Evolutionary conservation across 1,284 basidiomycete species (phyloP), one percentile per base, ranked within the genome.

Genomic region (Apiotrichum domesticum): DNA sequence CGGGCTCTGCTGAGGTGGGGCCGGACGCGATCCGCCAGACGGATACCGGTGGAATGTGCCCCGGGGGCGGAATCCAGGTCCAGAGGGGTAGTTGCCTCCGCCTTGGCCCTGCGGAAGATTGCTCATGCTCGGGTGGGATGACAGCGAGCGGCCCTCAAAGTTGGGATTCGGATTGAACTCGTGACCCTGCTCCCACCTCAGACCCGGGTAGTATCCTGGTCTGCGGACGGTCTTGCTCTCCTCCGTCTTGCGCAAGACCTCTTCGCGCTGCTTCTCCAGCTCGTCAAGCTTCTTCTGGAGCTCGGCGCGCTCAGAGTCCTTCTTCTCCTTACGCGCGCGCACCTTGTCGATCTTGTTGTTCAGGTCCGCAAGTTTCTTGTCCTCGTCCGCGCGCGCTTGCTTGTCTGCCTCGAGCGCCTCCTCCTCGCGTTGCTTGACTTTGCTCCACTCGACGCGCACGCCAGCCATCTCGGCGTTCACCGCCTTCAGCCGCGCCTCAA

Each of bases 341-440:
- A 83, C 73, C 70, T 87, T 86, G 75, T 89, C 87, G 70, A 91
- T 85, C 77, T 85, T 88, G 79, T 86, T 85, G 14, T 62, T 61
- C 2, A 74, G 57, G 9, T 72, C 70, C 14, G 56, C 58, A 7
- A 75, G 54, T 47, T 71, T 69, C 57, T 71, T 71, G 52, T 77
- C 74, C 48, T 75, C 71, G 35, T 76, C 73, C 1, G 58, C 55
- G 6, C 71, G 56, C 4, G 57, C 58, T 55, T 69, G 71, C 55
- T 61, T 65, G 52, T 76, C 74, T 14, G 53, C 52, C 33, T 75
- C 75, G 9, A 66, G 52, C 1, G 69, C 65, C 13, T 70, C 68
- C 9, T 74, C 71, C 57, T 75, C 73, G 21, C 54, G 52, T 29
- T 71, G 64, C 46, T 71, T 68, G 34, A 66, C 61, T 6, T 48